Percentiles rank a stretch among this genome's conserved stretches.
phyloP scores from a whole-genome alignment of 2,329 filamentous ascomycete genomes.

The Mycosphaerella arachidis region DNA sequence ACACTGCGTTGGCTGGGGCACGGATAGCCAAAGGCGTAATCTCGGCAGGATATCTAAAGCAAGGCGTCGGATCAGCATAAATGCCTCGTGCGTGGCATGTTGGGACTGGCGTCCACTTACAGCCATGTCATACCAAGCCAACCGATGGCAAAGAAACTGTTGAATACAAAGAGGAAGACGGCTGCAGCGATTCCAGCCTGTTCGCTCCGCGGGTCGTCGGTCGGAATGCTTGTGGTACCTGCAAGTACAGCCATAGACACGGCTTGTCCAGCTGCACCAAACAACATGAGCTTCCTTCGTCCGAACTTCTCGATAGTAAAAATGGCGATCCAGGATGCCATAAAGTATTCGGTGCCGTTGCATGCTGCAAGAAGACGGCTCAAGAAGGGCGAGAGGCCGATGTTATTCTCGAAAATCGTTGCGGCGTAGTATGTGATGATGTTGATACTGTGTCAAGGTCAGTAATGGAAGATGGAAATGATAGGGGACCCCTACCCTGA shows the following conservation, averaged over 20 bases:
- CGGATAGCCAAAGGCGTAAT: slow-evolving; percentile 35
- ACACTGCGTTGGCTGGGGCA: slow-evolving; percentile 36
- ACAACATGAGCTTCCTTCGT: slow-evolving; percentile 66
- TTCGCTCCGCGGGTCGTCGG: slow-evolving; percentile 9
- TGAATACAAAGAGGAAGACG: slow-evolving; percentile 36
- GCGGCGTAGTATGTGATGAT: slow-evolving; percentile 39
- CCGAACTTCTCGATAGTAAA: slow-evolving; percentile 48
- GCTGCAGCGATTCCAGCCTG: slow-evolving; percentile 37
- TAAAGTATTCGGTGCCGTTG: slow-evolving; percentile 53
- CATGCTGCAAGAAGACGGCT: slow-evolving; percentile 47
- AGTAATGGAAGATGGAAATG: not conserved
- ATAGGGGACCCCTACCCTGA: slow-evolving; percentile 19
- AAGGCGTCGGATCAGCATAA: not conserved
- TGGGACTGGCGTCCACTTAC: not conserved
- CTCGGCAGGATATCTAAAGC: slow-evolving; percentile 24
- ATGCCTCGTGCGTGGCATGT: not conserved
- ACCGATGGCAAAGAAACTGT: slow-evolving; percentile 35
- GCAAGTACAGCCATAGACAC: slow-evolving; percentile 31
- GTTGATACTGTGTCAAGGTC: slow-evolving; percentile 5
- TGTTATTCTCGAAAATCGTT: slow-evolving; percentile 50
- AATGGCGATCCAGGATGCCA: slow-evolving; percentile 47
- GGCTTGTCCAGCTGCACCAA: slow-evolving; percentile 49
- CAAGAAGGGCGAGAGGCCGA: slow-evolving; percentile 49
- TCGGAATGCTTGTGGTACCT: slow-evolving; percentile 24
- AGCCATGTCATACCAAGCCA: slow-evolving; percentile 26